phyloP scores from a whole-genome alignment of 495 filamentous ascomycete species.

The Aspergillus cristatus region DNA sequence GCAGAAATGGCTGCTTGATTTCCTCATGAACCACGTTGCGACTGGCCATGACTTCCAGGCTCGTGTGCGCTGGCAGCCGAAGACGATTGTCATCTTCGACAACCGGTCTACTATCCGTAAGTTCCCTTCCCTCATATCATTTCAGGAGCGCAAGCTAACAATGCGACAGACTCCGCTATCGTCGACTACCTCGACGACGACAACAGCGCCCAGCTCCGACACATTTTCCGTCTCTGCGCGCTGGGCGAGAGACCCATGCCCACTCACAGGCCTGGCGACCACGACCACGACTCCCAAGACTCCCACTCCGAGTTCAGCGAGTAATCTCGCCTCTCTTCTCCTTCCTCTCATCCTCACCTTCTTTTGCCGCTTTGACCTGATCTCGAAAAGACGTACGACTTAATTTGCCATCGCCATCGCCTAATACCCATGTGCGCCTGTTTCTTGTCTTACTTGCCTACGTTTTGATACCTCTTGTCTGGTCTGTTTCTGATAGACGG shows the following conservation, averaged over 20 bases:
- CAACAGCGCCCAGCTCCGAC: constrained; percentile 33
- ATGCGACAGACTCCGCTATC: constrained; percentile 38
- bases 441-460: not conserved
- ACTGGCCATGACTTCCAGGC: constrained; percentile 80
- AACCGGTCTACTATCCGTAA: constrained; percentile 49
- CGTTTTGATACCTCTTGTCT: not conserved
- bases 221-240: constrained; percentile 46
- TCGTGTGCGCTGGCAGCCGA: constrained; percentile 73
- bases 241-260: constrained; percentile 44
- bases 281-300: no score
- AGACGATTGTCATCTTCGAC: constrained; percentile 86
- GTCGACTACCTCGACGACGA: constrained; percentile 45
- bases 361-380: no score
- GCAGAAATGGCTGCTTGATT: constrained; percentile 58
- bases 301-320: no score
- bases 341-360: no score
- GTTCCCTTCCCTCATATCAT: constrained; percentile 7
- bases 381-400: no score
- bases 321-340: no score
- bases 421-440: no score
- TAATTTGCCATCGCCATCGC: no score
- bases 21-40: constrained; percentile 79
- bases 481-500: no score
- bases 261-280: no score
- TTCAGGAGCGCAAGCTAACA: constrained; percentile 5